Evolutionary conservation across 768 basidiomycete genomes (phyloP).

Genomic region (Floccularia luteovirens): DNA sequence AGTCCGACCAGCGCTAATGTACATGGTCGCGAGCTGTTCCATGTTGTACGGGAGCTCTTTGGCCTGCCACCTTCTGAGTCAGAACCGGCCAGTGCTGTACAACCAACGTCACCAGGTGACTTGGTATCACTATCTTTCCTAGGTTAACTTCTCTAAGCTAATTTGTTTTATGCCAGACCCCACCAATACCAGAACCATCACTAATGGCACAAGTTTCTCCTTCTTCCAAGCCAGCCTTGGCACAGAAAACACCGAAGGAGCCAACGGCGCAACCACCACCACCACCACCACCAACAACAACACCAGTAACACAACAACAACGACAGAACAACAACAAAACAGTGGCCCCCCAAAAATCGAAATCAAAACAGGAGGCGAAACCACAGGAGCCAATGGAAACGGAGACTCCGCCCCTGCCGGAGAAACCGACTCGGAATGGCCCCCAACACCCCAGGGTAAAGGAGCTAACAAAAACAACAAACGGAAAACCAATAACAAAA

Average conservation of each 20-base stretch:
- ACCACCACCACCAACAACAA: constrained; percentile 6
- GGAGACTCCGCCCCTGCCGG: not conserved
- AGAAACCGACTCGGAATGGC: not conserved
- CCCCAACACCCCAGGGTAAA: constrained; percentile 1
- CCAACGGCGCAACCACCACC: constrained; percentile 6
- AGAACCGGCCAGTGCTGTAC: constrained; percentile 2
- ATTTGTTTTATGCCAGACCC: constrained; percentile 5
- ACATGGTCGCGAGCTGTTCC: constrained; percentile 20
- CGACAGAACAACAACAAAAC: not conserved
- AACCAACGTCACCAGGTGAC: constrained; percentile 21
- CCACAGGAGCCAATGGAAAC: not conserved
- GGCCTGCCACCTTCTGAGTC: constrained; percentile 12
- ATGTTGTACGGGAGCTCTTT: constrained; percentile 26
- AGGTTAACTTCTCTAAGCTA: constrained; percentile 9
- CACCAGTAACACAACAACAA: constrained; percentile 4
- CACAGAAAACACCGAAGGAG: constrained; percentile 2
- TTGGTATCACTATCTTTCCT: constrained; percentile 17
- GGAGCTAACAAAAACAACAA: not conserved
- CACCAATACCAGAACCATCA: not conserved
- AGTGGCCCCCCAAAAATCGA: not conserved
- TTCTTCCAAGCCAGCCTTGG: constrained; percentile 1
- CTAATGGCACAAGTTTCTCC: not conserved
- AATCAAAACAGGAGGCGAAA: not conserved
- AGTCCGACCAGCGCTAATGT: constrained; percentile 28
- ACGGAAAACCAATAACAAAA: not conserved